A percentile compares a stretch with the other conserved stretches of the same genome.
Conservation (phyloP, 768 basidiomycete species). For the Suillus sp. region DNA sequence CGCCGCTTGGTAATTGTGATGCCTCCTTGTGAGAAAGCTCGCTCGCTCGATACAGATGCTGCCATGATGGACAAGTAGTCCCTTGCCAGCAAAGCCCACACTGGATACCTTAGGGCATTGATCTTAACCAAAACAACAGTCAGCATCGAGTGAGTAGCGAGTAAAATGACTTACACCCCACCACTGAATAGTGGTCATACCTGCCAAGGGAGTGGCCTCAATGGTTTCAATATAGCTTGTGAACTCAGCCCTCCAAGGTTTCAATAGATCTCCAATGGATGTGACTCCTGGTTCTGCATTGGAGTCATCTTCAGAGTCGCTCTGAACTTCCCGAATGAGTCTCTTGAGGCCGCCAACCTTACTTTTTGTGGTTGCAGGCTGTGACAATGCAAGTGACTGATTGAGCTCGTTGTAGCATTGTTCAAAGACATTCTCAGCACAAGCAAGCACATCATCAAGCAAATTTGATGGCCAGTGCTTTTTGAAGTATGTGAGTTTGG, state of each 20-base stretch:
- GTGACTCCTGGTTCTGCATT: neutral
- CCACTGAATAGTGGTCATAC: conserved; percentile 30
- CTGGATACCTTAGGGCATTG: conserved; percentile 31
- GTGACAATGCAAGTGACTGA: too few relatives aligned
- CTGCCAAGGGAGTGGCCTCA: conserved; percentile 11
- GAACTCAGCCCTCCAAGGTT: neutral
- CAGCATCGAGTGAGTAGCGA: too few relatives aligned
- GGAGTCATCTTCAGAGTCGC: conserved; percentile 15
- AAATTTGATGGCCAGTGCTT: conserved; percentile 28
- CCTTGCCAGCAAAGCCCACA: conserved; percentile 38
- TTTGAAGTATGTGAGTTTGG: conserved; percentile 28
- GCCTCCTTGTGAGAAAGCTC: conserved; percentile 36
- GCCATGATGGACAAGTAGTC: conserved; percentile 43
- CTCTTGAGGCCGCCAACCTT: conserved; percentile 4
- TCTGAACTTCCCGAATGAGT: conserved; percentile 9
- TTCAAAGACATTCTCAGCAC: conserved; percentile 22
- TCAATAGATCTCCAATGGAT: neutral
- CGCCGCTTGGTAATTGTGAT: too few relatives aligned
- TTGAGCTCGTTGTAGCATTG: too few relatives aligned
- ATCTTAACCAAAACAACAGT: neutral
- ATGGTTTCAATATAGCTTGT: neutral
- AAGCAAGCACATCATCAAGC: conserved; percentile 16
- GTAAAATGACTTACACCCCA: conserved; percentile 39
- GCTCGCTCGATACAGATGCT: conserved; percentile 39
- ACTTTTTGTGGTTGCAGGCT: neutral